These are phyloP conservation scores for Hypoxylon subgilvum DNA, from an alignment of 495 filamentous ascomycete genomes.

Conservation along the genomic window DNA sequence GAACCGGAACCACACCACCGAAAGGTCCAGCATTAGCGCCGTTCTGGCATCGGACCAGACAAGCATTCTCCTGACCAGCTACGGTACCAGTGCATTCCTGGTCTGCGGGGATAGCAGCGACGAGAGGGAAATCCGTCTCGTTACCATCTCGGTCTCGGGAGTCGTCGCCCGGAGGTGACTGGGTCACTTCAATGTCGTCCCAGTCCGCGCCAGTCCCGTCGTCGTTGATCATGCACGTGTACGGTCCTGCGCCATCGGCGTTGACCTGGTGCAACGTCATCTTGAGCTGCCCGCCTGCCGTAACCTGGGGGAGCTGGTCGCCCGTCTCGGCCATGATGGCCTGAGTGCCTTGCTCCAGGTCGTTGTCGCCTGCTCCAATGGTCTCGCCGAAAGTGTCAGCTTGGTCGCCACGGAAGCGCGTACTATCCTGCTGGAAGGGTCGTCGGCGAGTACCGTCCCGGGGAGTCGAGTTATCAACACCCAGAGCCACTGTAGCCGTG, in stretches of 20 bases:
- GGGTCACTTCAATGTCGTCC: conserved; percentile 47
- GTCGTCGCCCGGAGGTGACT: conserved; percentile 45
- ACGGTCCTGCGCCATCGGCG: conserved; percentile 55
- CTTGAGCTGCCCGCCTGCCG: conserved; percentile 50
- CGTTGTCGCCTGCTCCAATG: conserved; percentile 50
- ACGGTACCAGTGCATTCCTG: conserved; percentile 60
- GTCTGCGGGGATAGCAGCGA: conserved; percentile 52
- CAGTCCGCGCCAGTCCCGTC: conserved; percentile 54
- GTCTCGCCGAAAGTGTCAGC: conserved; percentile 55
- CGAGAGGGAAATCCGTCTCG: conserved; percentile 52
- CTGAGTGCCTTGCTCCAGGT: conserved; percentile 54
- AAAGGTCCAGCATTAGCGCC: conserved; percentile 57
- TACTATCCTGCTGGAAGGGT: conserved; percentile 61
- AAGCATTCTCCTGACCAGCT: conserved; percentile 58
- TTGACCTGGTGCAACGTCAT: conserved; percentile 64
- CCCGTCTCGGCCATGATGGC: conserved; percentile 55
- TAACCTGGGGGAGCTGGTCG: conserved; percentile 55
- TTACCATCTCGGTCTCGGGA: conserved; percentile 44
- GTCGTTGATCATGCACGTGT: conserved; percentile 57
- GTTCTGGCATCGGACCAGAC: conserved; percentile 61
- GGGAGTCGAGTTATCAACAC: conserved; percentile 56
- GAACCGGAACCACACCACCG: conserved; percentile 60
- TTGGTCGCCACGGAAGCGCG: conserved; percentile 53
- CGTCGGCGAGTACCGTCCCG: conserved; percentile 58
- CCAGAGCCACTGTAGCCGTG: conserved; percentile 42